A percentile compares a stretch with the other conserved stretches of the same genome.
Conservation (phyloP, 331 rosid genomes). For the Saraca asoca region DNA sequence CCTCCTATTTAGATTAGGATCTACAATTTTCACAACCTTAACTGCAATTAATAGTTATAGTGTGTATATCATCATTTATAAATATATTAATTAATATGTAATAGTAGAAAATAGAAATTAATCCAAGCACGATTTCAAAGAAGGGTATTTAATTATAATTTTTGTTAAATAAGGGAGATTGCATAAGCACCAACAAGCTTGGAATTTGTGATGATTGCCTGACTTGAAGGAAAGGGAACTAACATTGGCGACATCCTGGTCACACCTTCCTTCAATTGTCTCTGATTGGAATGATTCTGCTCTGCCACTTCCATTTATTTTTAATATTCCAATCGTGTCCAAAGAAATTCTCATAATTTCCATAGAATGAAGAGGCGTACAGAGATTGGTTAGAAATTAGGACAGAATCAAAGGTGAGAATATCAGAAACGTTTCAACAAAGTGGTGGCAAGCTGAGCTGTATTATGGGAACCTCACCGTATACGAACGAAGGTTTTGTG, state of each 20-base stretch:
- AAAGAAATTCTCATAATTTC: background rate
- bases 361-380: background rate
- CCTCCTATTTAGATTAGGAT: too few species aligned
- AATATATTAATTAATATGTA: too few species aligned
- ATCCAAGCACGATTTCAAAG: too few species aligned
- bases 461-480: constrained; percentile 43
- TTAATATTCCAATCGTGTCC: constrained; percentile 13
- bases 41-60: too few species aligned
- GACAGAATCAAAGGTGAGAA: background rate
- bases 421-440: constrained; percentile 16
- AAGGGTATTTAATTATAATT: too few species aligned
- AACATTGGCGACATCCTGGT: constrained; percentile 62
- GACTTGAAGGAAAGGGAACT: constrained; percentile 37
- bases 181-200: constrained; percentile 65
- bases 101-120: too few species aligned
- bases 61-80: too few species aligned
- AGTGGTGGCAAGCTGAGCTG: constrained; percentile 50
- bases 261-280: constrained; percentile 43
- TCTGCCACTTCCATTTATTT: constrained; percentile 36
- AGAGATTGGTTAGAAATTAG: constrained; percentile 6
- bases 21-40: too few species aligned
- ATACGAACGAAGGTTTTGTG: constrained; percentile 11
- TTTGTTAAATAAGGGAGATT: constrained; percentile 3
- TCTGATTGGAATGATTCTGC: constrained; percentile 43
- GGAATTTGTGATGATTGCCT: constrained; percentile 54